Conservation (phyloP, 2,329 filamentous ascomycete genomes). For the Dendrostoma leiphaemia region DNA sequence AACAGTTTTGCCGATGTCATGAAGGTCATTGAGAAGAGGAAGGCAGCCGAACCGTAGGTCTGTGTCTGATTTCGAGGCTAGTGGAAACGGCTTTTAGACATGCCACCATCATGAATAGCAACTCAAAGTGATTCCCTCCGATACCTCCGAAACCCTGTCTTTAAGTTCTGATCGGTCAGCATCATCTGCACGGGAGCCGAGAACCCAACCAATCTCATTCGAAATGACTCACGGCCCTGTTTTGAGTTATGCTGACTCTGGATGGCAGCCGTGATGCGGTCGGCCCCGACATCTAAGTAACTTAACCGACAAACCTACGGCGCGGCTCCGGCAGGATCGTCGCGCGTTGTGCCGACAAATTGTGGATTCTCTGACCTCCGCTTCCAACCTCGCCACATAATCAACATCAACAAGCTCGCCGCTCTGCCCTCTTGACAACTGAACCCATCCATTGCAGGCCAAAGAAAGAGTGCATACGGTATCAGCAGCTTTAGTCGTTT, state of each 20-base stretch:
- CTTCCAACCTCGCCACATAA: neutral
- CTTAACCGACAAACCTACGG: no score
- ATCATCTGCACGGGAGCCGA: neutral
- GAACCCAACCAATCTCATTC: neutral
- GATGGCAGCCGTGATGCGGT: no score
- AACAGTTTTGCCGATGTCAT: slow-evolving; percentile 81
- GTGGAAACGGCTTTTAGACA: neutral
- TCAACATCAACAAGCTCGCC: neutral
- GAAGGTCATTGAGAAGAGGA: slow-evolving; percentile 67
- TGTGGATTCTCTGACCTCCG: neutral
- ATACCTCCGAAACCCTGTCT: neutral
- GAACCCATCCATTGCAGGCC: no score
- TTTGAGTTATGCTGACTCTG: no score
- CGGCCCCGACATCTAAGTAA: no score
- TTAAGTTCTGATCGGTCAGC: neutral
- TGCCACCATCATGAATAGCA: neutral
- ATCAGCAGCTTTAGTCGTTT: no score
- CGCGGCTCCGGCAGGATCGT: neutral
- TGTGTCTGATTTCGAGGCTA: neutral
- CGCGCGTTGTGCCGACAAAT: neutral
- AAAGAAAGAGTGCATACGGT: no score
- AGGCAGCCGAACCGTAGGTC: slow-evolving; percentile 30
- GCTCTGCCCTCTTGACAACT: neutral
- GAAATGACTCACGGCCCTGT: neutral
- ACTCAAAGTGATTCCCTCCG: neutral